phyloP scores from a whole-genome alignment of 495 filamentous ascomycete species.

The Margaritispora aquatica region DNA sequence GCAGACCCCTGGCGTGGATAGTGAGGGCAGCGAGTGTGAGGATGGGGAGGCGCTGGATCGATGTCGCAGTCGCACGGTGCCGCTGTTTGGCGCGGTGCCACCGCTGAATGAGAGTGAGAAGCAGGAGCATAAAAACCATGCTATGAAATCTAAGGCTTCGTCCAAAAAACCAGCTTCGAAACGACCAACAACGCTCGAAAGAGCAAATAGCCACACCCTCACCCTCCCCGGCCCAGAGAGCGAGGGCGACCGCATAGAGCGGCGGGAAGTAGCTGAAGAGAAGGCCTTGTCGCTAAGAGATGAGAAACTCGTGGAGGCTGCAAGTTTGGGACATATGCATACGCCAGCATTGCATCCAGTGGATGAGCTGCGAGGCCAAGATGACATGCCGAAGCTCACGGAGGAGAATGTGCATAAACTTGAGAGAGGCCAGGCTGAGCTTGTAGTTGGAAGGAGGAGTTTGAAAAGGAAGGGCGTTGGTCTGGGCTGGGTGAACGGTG shows the following conservation, averaged over 20 bases:
- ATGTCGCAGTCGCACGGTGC: not conserved
- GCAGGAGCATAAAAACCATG: not conserved
- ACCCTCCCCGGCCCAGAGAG: constrained; percentile 18
- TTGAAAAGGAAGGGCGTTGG: not conserved
- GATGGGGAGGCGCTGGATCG: not conserved
- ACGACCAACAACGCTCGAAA: constrained; percentile 6
- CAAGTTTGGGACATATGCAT: constrained; percentile 8
- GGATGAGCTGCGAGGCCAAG: not conserved
- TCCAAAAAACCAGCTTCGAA: not conserved
- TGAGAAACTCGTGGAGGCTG: constrained; percentile 37
- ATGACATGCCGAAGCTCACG: constrained; percentile 13
- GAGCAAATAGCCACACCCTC: constrained; percentile 12
- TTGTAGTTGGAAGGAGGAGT: not conserved
- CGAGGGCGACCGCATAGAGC: constrained; percentile 25
- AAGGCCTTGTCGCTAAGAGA: constrained; percentile 38
- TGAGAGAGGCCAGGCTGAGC: constrained; percentile 6
- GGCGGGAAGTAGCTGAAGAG: constrained; percentile 35
- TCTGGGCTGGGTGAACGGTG: not conserved
- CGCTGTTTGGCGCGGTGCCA: not conserved
- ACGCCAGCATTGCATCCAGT: not conserved
- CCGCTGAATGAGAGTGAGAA: not conserved
- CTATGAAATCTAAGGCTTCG: not conserved
- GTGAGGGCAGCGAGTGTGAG: constrained; percentile 14
- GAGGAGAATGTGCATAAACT: constrained; percentile 22
- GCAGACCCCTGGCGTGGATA: not conserved